Percentiles rank a stretch among this genome's conserved stretches.
Evolutionary conservation across 1,284 basidiomycete genomes (phyloP).

Genomic region (Hypsizygus ulmarius): DNA sequence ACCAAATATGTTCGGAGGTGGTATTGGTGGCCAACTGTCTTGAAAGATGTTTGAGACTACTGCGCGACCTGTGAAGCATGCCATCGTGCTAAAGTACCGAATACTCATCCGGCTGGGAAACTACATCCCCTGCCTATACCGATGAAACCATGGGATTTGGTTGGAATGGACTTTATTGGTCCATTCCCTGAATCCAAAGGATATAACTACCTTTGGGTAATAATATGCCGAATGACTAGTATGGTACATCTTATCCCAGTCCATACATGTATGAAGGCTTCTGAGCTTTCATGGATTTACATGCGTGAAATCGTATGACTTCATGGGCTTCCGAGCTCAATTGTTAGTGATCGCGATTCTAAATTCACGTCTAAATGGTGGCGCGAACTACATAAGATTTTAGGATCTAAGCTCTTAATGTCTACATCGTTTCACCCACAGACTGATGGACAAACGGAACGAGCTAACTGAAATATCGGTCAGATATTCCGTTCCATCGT

Average conservation of each 20-base stretch:
- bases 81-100: slow-evolving; percentile 22
- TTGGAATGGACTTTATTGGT: slow-evolving; percentile 34
- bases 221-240: slow-evolving; percentile 31
- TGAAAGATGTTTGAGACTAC: slow-evolving; percentile 20
- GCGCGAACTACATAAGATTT: slow-evolving; percentile 27
- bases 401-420: slow-evolving; percentile 35
- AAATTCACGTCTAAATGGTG: slow-evolving; percentile 34
- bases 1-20: slow-evolving; percentile 27
- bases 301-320: slow-evolving; percentile 24
- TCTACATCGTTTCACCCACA: slow-evolving; percentile 45
- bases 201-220: slow-evolving; percentile 32
- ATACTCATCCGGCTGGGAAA: slow-evolving; percentile 23
- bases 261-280: slow-evolving; percentile 25
- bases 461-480: slow-evolving; percentile 24
- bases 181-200: slow-evolving; percentile 32
- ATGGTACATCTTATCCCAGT: slow-evolving; percentile 36
- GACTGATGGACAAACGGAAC: slow-evolving; percentile 36
- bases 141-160: slow-evolving; percentile 23
- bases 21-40: slow-evolving; percentile 36
- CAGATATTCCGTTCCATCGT: slow-evolving; percentile 30
- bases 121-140: slow-evolving; percentile 25
- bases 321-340: slow-evolving; percentile 28
- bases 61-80: slow-evolving; percentile 30
- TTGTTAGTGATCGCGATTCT: slow-evolving; percentile 29
- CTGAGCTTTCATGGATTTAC: slow-evolving; percentile 28